Conservation (phyloP, 202 grass and related monocot genomes). For the Setaria italica region DNA sequence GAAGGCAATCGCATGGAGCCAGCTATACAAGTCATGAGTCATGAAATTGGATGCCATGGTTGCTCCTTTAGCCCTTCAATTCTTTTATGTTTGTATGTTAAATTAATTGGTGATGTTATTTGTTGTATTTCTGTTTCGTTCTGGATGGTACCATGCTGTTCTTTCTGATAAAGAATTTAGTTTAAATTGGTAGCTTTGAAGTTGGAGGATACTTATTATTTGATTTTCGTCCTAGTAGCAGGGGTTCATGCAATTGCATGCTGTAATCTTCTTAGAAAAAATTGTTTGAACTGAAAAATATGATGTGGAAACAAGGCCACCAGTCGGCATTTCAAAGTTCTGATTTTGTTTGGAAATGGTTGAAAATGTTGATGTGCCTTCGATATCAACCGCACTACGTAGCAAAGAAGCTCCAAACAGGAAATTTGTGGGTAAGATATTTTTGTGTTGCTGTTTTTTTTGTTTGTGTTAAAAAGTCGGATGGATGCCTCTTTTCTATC, state of each 20-base stretch:
- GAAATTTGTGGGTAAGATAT: neutral
- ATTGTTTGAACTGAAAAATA: conserved; percentile 39
- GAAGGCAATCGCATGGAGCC: conserved; percentile 26
- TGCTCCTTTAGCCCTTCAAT: conserved; percentile 44
- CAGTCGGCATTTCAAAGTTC: neutral
- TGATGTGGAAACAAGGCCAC: neutral
- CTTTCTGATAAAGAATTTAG: conserved; percentile 29
- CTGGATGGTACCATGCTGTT: conserved; percentile 44
- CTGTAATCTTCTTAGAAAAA: conserved; percentile 48
- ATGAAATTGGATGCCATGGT: conserved; percentile 32
- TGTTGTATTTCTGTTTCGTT: conserved; percentile 15
- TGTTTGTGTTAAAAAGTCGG: neutral
- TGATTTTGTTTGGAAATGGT: conserved; percentile 2
- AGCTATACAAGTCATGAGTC: conserved; percentile 34
- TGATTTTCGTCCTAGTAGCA: conserved; percentile 21
- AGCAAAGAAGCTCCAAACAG: neutral
- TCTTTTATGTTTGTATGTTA: conserved; percentile 50
- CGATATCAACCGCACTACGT: conserved; percentile 4
- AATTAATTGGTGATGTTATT: conserved; percentile 44
- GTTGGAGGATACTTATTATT: conserved; percentile 39
- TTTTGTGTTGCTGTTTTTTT: neutral
- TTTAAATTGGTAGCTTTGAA: conserved; percentile 22
- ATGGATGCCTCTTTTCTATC: neutral
- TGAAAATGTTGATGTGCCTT: neutral
- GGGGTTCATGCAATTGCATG: conserved; percentile 41